A percentile compares a stretch with the other conserved stretches of the same genome.
Evolutionary conservation across 2,329 filamentous ascomycete genomes (phyloP).

Genomic region (Colletotrichum sansevieriae): DNA sequence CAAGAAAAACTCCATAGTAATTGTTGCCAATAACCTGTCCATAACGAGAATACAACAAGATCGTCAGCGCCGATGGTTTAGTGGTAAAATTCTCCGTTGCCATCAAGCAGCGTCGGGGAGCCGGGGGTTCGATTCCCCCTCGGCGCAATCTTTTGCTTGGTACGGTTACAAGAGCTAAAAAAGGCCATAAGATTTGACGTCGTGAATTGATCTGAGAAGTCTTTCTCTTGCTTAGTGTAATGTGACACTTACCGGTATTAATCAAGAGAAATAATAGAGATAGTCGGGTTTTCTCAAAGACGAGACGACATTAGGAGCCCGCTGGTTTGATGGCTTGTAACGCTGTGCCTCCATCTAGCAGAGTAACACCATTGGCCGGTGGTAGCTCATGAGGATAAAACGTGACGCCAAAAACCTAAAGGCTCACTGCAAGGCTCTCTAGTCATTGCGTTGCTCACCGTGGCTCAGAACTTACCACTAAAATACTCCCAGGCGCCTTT

Average conservation of each 20-base stretch:
- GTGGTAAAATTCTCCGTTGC: conserved; percentile 24
- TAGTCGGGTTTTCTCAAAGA: too few species aligned
- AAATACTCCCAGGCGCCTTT: too few species aligned
- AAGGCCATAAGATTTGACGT: too few species aligned
- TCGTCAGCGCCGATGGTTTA: conserved; percentile 3
- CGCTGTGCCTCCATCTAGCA: not conserved
- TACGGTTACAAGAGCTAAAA: not conserved
- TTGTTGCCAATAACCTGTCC: not conserved
- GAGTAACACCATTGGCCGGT: not conserved
- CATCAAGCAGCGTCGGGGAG: conserved; percentile 13
- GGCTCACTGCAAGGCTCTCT: not conserved
- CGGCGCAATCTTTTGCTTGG: conserved; percentile 1
- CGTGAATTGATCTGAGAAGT: too few species aligned
- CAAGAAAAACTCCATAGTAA: accelerated
- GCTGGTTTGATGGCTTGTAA: too few species aligned
- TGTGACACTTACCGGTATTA: too few species aligned
- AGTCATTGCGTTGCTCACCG: too few species aligned
- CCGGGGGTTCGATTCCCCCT: conserved; percentile 22
- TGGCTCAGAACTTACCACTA: too few species aligned
- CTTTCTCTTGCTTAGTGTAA: too few species aligned
- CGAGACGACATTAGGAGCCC: too few species aligned
- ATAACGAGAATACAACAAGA: accelerated
- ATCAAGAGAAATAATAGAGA: too few species aligned
- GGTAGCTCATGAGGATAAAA: not conserved
- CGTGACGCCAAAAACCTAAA: not conserved